Percentiles rank a stretch among this genome's conserved stretches.
phyloP scores from a whole-genome alignment of 2,329 filamentous ascomycete genomes.

The Gaeumannomyces sp. region DNA sequence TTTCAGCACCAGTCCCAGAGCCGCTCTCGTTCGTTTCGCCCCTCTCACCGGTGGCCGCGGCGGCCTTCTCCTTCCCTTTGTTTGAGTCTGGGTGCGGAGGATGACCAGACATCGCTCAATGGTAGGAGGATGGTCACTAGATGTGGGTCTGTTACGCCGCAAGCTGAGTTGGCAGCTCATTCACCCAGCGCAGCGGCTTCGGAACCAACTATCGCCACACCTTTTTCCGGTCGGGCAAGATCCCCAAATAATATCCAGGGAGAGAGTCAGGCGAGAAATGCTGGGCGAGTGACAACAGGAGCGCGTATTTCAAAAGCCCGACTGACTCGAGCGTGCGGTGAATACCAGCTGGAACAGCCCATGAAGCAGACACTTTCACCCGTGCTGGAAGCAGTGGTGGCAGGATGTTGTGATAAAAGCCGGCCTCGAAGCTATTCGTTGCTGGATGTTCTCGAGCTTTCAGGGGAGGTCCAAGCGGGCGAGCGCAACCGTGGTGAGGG shows the following conservation, averaged over 20 bases:
- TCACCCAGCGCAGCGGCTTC: background rate
- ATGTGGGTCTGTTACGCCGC: background rate
- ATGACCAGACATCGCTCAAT: background rate
- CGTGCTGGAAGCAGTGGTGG: no score
- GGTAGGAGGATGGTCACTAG: background rate
- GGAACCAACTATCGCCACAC: background rate
- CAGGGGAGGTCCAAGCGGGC: no score
- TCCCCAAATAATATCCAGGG: background rate
- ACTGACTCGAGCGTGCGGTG: background rate
- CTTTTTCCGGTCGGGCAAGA: background rate
- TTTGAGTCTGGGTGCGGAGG: background rate
- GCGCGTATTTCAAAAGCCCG: background rate
- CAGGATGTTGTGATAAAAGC: no score
- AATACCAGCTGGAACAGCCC: background rate
- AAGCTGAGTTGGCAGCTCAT: background rate
- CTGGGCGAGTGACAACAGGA: background rate
- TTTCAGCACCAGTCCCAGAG: background rate
- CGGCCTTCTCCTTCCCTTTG: slow-evolving; percentile 7
- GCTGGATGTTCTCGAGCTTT: no score
- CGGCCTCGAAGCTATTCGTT: no score
- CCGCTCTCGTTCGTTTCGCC: background rate
- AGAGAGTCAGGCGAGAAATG: background rate
- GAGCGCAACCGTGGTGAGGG: no score
- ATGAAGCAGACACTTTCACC: background rate
- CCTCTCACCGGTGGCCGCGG: background rate